phyloP scores from a whole-genome alignment of 352 stramenopile species.

The Pythium pyrilobum region DNA sequence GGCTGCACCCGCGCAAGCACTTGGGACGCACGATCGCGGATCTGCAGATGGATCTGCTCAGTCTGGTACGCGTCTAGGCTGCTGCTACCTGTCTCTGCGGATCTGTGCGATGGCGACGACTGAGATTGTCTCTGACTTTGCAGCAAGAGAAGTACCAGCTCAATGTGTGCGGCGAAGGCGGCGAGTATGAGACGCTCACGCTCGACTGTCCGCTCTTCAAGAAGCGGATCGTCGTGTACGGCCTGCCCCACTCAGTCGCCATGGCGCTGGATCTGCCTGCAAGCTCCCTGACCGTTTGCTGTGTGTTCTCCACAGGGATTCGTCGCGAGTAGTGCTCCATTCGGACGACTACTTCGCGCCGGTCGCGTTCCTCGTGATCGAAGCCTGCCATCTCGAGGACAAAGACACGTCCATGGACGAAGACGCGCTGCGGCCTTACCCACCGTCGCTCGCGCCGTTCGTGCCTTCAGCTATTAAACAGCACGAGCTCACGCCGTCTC shows the following conservation, averaged over 20 bases:
- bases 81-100: too few relatives aligned
- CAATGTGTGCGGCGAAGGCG: slow-evolving; percentile 98
- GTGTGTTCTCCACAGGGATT: slow-evolving; percentile 44
- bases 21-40: slow-evolving; percentile 82
- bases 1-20: slow-evolving; percentile 80
- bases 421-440: slow-evolving; percentile 5
- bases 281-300: slow-evolving; percentile 2
- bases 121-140: background rate
- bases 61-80: slow-evolving; percentile 63
- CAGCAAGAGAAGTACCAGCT: slow-evolving; percentile 95
- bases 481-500: background rate
- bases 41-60: slow-evolving; percentile 87
- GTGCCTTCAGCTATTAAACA: background rate
- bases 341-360: slow-evolving; percentile 90
- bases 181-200: slow-evolving; percentile 99
- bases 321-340: slow-evolving; percentile 90
- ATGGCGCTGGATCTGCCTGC: background rate
- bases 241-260: background rate
- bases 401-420: slow-evolving; percentile 41
- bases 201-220: slow-evolving; percentile 96
- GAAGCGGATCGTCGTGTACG: slow-evolving; percentile 89
- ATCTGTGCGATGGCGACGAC: background rate
- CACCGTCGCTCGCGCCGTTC: background rate
- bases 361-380: slow-evolving; percentile 91
- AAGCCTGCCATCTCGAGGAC: slow-evolving; percentile 86